Conservation (phyloP, 139 green algal genomes). For the Desmodesmus armatus region DNA sequence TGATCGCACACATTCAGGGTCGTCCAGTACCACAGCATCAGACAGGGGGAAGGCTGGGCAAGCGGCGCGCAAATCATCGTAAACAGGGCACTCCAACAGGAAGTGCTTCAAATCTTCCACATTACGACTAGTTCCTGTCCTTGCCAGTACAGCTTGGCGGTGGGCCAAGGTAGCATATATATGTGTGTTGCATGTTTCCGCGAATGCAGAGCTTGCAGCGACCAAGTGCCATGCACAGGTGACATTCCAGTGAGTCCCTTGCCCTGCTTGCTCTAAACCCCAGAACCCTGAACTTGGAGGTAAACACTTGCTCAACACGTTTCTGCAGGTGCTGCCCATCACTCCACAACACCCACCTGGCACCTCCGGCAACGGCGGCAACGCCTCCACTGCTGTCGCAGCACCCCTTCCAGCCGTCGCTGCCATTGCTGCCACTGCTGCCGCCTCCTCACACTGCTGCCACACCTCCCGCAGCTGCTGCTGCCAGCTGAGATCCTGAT, state of each 20-base stretch:
- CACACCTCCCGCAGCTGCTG: constrained; percentile 62
- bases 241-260: background rate
- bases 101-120: no score
- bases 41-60: no score
- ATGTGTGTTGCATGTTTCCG: no score
- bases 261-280: background rate
- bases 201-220: no score
- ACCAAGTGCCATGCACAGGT: no score
- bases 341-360: background rate
- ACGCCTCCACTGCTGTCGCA: background rate
- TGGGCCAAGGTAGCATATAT: no score
- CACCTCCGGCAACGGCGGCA: background rate
- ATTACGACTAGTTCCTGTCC: no score
- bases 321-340: background rate
- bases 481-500: constrained; percentile 72
- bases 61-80: no score
- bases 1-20: no score
- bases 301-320: background rate
- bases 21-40: no score
- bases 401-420: background rate
- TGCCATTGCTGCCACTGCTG: background rate
- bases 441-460: constrained; percentile 24
- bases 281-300: background rate
- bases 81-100: no score
- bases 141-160: no score